A percentile compares a stretch with the other conserved stretches of the same genome.
Evolutionary conservation across 2,329 filamentous ascomycete species (phyloP).

Genomic region (Neopestalotiopsis rosae): DNA sequence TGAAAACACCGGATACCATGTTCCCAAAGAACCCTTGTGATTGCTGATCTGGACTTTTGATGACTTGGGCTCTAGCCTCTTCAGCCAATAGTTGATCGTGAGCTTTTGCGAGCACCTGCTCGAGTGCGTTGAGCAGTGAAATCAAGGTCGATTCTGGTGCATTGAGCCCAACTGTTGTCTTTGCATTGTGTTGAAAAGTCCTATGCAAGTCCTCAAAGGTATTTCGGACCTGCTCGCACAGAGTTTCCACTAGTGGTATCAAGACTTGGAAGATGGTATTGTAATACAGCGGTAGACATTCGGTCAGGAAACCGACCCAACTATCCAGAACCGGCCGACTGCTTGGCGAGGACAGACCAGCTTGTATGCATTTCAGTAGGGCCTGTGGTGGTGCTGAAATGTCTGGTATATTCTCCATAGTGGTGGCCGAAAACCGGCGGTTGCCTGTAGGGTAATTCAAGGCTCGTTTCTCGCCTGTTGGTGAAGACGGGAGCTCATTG

Average conservation of each 20-base stretch:
- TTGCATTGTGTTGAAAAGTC: conserved; percentile 57
- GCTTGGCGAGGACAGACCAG: conserved; percentile 75
- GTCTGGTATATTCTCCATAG: conserved; percentile 32
- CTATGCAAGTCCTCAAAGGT: conserved; percentile 75
- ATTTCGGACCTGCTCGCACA: conserved; percentile 77
- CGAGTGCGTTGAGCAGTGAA: conserved; percentile 88
- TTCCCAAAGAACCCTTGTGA: conserved; percentile 88
- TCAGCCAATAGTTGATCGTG: conserved; percentile 83
- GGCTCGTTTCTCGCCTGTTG: conserved; percentile 53
- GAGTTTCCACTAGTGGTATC: conserved; percentile 86
- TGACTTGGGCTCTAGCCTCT: conserved; percentile 69
- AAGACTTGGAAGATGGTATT: conserved; percentile 88
- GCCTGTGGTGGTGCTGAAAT: conserved; percentile 65
- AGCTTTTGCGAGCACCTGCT: conserved; percentile 85
- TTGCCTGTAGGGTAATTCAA: conserved; percentile 48
- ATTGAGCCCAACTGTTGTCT: conserved; percentile 35
- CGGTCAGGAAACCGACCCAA: conserved; percentile 86
- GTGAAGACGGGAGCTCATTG: conserved; percentile 47
- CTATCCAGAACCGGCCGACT: conserved; percentile 84
- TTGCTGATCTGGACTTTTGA: conserved; percentile 81
- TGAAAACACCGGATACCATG: conserved; percentile 91
- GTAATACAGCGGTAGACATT: conserved; percentile 83
- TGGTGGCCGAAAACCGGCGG: conserved; percentile 44
- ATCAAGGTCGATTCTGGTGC: conserved; percentile 77
- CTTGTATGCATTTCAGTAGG: conserved; percentile 83